Evolutionary conservation across 2,329 filamentous ascomycete species (phyloP), one percentile per base, ranked within the genome.

Genomic region (Ophiostoma australiae): DNA sequence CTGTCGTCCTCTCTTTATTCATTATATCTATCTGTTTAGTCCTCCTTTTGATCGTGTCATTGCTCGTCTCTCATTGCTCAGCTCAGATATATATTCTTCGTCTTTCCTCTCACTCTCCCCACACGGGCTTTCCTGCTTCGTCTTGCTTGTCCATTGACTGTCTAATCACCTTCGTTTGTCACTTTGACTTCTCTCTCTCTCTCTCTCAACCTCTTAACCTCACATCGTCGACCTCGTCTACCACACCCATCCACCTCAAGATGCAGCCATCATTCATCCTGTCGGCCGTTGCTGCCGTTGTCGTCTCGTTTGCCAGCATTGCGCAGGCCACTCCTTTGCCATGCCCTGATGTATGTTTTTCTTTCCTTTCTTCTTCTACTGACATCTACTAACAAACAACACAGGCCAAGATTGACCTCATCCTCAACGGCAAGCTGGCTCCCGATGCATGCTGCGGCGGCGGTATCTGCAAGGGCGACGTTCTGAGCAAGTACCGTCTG

Each of bases 361-460:
- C 39, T 23, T 58, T 15, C 4, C 13, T 58, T 23, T n/a, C 0
- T n/a, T 7, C 4, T 20, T 37, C 13, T n/a, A 58, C 8, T 20
- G 1, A n/a, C 23, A 11, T 4, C 15, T 15, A 20, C 70, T 68
- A 48, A 69, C 39, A 61, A 39, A 69, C 39, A 55, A 35, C 1
- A 63, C 72, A 81, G 78, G 70, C 75, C 20, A 80, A 79, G 72
- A 75, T 80, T 69, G 82, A 83, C 73, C 75, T 77, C 17, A 86
- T 86, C 55, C 80, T 86, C 67, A 81, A 78, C 37, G 84, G 84
- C 70, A 76, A 81, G 37, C 78, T 84, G 72, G 79, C 80, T 27
- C 80, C 83, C n/a, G 82, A 84, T 37, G 81, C 78, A 15, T 86
- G 85, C 77, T 87, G 85, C 76, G 83, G 82, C n/a, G 85, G 86